Conservation (phyloP, 345 rosid species). For the Eucalyptus curtisii region DNA sequence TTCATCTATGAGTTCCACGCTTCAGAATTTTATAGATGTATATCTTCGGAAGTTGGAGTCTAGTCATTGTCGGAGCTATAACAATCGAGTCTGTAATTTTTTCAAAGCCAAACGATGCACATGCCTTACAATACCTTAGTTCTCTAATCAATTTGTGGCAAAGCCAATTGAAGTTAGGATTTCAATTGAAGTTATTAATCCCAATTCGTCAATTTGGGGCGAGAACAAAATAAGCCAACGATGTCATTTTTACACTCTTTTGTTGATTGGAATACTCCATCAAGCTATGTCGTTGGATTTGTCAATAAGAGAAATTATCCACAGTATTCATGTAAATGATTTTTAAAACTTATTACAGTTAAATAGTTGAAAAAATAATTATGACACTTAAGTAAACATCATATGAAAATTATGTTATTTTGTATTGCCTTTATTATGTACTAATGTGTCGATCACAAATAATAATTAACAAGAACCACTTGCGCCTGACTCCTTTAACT, state of each 20-base stretch:
- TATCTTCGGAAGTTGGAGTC: neutral
- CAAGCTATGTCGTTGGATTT: neutral
- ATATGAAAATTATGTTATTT: neutral
- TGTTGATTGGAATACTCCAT: neutral
- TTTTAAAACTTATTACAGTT: neutral
- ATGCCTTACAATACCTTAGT: neutral
- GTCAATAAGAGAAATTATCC: fast-evolving
- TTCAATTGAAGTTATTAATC: neutral
- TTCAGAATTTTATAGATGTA: too few species aligned
- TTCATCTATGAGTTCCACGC: neutral
- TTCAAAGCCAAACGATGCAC: too few species aligned
- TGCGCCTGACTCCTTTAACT: neutral
- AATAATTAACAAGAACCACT: neutral
- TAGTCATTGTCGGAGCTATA: neutral
- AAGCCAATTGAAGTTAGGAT: neutral
- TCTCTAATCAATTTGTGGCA: neutral
- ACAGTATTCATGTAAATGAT: neutral
- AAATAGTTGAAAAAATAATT: fast-evolving
- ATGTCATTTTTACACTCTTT: too few species aligned
- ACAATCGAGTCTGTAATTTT: neutral
- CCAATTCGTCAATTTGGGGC: fast-evolving
- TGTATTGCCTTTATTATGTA: neutral
- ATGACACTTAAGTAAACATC: neutral
- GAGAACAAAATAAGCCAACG: neutral
- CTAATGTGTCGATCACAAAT: neutral